Evolutionary conservation across 2,329 filamentous ascomycete species (phyloP), one percentile per base, ranked within the genome.

Genomic region (Neonectria sp.): DNA sequence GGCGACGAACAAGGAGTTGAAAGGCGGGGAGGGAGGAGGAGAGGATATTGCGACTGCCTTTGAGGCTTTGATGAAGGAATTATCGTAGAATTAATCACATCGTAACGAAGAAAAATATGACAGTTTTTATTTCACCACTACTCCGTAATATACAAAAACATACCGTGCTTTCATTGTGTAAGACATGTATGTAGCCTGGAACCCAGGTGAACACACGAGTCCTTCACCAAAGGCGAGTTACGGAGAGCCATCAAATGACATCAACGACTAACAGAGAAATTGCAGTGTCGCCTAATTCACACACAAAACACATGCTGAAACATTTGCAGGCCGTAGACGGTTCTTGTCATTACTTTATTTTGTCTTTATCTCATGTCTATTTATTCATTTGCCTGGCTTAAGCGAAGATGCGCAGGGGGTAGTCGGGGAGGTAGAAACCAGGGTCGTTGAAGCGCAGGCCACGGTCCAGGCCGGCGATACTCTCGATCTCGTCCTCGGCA

Each of bases 391-490:
- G 24, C 17, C 46, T 43, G 24, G 43, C 46, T 67, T 67, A 74
- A 64, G 81, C 82, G 74, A 89, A 89, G 73, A 88, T 88, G 58
- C 86, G 84, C 60, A 86, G 79, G 40, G 86, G 85, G 77, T 86
- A 81, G 67, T 80, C 71, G 37, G 73, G 70, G 45, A 77, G 69
- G 72, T 75, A 79, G 55, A 78, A 79, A 75, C 72, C 71, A 40
- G 72, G 72, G 53, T 91, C 87, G 78, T 91, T 91, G 80, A 91
- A 91, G 63, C 89, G 84, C 75, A 90, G 77, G 24, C 82, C 82
- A 73, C 80, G 79, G 77, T 91, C 85, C 65, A 91, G 76, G 3
- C 73, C 82, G 37, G 82, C 84, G 69, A 91, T 91, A 51, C 82
- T 81, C 72, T 88, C 81, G 17, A 93, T 79, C 71, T 92, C 91